Evolutionary conservation across 2,329 filamentous ascomycete species (phyloP).

Genomic region (Fusarium gaditjirri): DNA sequence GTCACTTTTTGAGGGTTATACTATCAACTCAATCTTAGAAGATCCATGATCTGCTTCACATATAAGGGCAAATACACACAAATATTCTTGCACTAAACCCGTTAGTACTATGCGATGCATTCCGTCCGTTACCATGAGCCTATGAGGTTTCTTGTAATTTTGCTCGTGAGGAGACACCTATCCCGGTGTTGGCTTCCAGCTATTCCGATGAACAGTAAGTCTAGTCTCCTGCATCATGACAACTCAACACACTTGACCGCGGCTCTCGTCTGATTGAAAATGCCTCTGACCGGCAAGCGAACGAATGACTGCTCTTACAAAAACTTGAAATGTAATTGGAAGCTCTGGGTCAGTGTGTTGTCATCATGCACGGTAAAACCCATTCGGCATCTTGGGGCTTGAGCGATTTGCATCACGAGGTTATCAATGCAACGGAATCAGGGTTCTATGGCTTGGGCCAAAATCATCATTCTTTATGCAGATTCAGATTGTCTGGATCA

Average conservation of each 20-base stretch:
- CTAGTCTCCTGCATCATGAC: conserved; percentile 8
- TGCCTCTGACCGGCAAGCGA: background rate
- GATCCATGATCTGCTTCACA: conserved; percentile 1
- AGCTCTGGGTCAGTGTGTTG: conserved; percentile 8
- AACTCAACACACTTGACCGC: conserved; percentile 3
- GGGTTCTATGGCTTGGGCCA: conserved; percentile 1
- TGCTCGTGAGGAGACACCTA: background rate
- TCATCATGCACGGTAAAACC: conserved; percentile 26
- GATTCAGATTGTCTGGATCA: background rate
- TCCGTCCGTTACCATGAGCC: background rate
- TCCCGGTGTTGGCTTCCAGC: background rate
- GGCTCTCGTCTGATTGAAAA: background rate
- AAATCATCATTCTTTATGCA: background rate
- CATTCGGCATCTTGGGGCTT: conserved; percentile 12
- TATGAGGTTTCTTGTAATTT: background rate
- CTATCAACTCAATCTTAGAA: background rate
- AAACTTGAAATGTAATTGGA: conserved; percentile 6
- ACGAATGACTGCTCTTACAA: background rate
- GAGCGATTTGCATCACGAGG: conserved; percentile 18
- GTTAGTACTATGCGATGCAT: background rate
- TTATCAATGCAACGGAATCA: conserved; percentile 8
- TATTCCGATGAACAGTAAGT: background rate
- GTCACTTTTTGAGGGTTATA: background rate
- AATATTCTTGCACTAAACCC: background rate
- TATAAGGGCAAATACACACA: background rate